Conservation (phyloP, 352 stramenopile species). For the Pythium folliculosum region DNA sequence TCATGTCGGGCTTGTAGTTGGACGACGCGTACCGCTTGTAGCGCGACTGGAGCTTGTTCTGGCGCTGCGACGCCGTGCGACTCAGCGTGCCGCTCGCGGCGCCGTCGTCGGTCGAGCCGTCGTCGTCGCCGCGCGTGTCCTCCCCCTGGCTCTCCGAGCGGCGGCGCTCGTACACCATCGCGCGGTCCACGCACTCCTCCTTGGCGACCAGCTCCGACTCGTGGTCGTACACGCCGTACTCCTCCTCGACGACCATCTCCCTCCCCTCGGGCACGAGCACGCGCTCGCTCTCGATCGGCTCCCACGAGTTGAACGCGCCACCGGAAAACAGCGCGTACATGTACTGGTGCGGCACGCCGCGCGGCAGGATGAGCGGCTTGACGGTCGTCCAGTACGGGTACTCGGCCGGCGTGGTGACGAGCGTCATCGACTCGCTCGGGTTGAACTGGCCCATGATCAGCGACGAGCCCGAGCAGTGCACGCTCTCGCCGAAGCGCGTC, state of each 20-base stretch:
- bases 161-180: constrained; percentile 59
- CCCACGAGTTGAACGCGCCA: constrained; percentile 81
- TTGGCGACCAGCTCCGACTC: constrained; percentile 66
- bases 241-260: constrained; percentile 81
- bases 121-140: constrained; percentile 29
- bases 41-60: constrained; percentile 76
- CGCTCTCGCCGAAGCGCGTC: constrained; percentile 74
- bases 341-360: constrained; percentile 85
- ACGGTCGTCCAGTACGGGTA: constrained; percentile 96
- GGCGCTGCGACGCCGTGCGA: constrained; percentile 51
- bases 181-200: constrained; percentile 55
- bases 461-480: constrained; percentile 80
- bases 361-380: constrained; percentile 92
- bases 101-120: constrained; percentile 24
- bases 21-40: constrained; percentile 81
- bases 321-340: constrained; percentile 91
- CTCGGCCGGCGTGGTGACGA: constrained; percentile 95
- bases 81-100: constrained; percentile 5
- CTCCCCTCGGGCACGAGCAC: constrained; percentile 75
- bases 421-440: constrained; percentile 88
- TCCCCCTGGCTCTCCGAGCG: constrained; percentile 24
- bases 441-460: constrained; percentile 90
- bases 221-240: constrained; percentile 68
- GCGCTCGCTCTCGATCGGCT: constrained; percentile 70
- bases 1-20: constrained; percentile 61